Conservation (phyloP, 768 basidiomycete genomes). For the Lactarius sp. region DNA sequence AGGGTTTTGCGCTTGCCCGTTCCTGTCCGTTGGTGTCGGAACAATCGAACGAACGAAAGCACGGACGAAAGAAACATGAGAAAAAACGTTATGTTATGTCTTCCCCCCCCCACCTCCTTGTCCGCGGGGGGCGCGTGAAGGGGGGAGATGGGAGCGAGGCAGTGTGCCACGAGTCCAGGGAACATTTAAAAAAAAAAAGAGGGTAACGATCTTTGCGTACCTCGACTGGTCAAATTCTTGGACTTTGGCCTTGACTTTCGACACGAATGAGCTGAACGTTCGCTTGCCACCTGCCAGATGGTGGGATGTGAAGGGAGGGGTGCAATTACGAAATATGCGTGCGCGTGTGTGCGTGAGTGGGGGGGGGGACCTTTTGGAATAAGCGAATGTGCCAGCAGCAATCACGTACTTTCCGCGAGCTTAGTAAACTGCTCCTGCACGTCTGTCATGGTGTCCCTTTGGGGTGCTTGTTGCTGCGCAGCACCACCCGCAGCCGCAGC, state of each 20-base stretch:
- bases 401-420: constrained; percentile 67
- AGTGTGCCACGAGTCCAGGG: not conserved
- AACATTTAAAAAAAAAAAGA: not conserved
- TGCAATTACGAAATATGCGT: not conserved
- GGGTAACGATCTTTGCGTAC: constrained; percentile 26
- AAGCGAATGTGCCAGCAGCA: not conserved
- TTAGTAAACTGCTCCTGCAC: constrained; percentile 70
- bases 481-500: not conserved
- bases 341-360: not conserved
- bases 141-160: too few relatives aligned
- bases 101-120: not conserved
- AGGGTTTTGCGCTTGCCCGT: not conserved
- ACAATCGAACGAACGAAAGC: not conserved
- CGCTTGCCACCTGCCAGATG: constrained; percentile 51
- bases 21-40: constrained; percentile 7
- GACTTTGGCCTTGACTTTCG: constrained; percentile 79
- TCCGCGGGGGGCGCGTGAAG: not conserved
- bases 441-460: constrained; percentile 56
- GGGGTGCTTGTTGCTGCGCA: constrained; percentile 27
- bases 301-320: not conserved
- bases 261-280: constrained; percentile 65
- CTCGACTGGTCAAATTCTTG: constrained; percentile 67
- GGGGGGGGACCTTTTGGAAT: not conserved
- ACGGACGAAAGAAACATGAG: too few relatives aligned
- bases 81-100: not conserved